Conservation (phyloP, 2,329 filamentous ascomycete genomes). For the Colletotrichum cuscutae region DNA sequence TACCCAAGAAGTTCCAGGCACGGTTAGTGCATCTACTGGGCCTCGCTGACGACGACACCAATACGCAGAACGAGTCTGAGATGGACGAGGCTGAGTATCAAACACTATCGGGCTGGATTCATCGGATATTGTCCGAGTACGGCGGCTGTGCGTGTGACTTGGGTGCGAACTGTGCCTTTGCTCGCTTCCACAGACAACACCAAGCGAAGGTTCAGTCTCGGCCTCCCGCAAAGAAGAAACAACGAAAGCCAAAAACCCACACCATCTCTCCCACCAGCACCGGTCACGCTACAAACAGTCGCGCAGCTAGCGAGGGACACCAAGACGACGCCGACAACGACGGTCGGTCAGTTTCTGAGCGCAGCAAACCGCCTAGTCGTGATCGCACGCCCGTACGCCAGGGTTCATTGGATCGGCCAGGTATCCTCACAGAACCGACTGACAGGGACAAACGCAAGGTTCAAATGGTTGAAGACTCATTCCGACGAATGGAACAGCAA, state of each 20-base stretch:
- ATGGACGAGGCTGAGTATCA: slow-evolving; percentile 70
- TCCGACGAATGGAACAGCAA: slow-evolving; percentile 70
- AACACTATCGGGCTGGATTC: slow-evolving; percentile 72
- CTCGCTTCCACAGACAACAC: slow-evolving; percentile 70
- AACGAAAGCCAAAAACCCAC: slow-evolving; percentile 64
- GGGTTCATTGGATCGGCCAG: slow-evolving; percentile 68
- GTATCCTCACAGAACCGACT: slow-evolving; percentile 71
- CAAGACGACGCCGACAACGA: slow-evolving; percentile 67
- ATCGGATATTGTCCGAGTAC: slow-evolving; percentile 78
- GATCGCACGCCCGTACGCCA: slow-evolving; percentile 71
- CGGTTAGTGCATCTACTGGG: slow-evolving; percentile 70
- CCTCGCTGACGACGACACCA: slow-evolving; percentile 68
- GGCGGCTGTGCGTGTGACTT: slow-evolving; percentile 82
- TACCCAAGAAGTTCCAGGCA: slow-evolving; percentile 63
- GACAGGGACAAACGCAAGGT: slow-evolving; percentile 76
- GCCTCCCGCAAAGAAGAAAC: slow-evolving; percentile 58
- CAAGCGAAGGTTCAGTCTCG: slow-evolving; percentile 57
- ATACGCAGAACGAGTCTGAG: slow-evolving; percentile 60
- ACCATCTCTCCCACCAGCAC: slow-evolving; percentile 71
- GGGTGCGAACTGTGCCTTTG: slow-evolving; percentile 71
- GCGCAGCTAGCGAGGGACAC: slow-evolving; percentile 71
- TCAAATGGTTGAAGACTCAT: slow-evolving; percentile 71
- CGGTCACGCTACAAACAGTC: slow-evolving; percentile 70
- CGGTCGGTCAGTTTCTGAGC: slow-evolving; percentile 57
- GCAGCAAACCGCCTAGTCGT: slow-evolving; percentile 74